A percentile compares a stretch with the other conserved stretches of the same genome.
phyloP scores from a whole-genome alignment of 768 basidiomycete species.

The Amanita thiersii region DNA sequence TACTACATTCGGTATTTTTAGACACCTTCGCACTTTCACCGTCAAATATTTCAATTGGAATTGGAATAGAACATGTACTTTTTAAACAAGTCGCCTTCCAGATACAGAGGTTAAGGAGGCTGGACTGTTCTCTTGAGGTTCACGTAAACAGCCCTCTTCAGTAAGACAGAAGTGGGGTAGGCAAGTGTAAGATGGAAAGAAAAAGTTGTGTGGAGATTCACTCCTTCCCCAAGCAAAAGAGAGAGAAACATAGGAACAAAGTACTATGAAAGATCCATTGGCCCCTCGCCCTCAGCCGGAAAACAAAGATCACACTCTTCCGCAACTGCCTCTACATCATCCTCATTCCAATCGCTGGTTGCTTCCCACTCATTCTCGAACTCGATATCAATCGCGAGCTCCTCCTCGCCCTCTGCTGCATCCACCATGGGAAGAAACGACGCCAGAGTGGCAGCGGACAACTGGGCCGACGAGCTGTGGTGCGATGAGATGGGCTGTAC shows the following conservation, averaged over 20 bases:
- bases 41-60: too few species aligned
- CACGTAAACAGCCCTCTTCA: too few species aligned
- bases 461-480: slow-evolving; percentile 31
- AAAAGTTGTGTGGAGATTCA: too few species aligned
- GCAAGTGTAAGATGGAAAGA: too few species aligned
- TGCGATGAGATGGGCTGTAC: slow-evolving; percentile 70
- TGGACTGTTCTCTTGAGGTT: too few species aligned
- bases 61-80: too few species aligned
- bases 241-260: neutral
- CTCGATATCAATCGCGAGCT: slow-evolving; percentile 67
- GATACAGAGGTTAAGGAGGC: too few species aligned
- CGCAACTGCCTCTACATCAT: slow-evolving; percentile 66
- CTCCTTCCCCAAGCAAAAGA: neutral
- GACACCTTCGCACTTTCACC: too few species aligned
- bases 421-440: slow-evolving; percentile 55
- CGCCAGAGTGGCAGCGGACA: slow-evolving; percentile 37
- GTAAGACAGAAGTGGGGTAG: too few species aligned
- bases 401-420: slow-evolving; percentile 43
- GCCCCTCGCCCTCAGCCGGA: slow-evolving; percentile 35
- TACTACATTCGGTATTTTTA: too few species aligned
- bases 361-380: slow-evolving; percentile 90
- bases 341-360: slow-evolving; percentile 87
- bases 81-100: too few species aligned
- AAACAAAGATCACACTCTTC: slow-evolving; percentile 73
- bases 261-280: slow-evolving; percentile 30